phyloP scores from a whole-genome alignment of 192 early-diverging fungal genomes.

The Backusella macrospora region DNA sequence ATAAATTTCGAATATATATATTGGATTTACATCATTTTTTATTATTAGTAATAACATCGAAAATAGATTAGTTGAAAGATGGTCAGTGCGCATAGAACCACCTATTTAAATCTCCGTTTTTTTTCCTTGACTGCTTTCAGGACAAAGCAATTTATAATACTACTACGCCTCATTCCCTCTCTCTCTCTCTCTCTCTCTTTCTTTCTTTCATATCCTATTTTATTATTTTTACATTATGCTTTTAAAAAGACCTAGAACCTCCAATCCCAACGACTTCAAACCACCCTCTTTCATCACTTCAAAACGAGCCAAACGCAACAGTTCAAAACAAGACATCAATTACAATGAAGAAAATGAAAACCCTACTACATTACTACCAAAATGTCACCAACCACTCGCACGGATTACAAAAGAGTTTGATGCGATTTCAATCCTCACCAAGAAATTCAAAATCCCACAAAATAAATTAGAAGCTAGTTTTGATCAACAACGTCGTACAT shows the following conservation, averaged over 20 bases:
- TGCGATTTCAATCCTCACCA: neutral
- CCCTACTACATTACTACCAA: neutral
- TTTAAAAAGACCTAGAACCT: neutral
- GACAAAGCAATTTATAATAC: neutral
- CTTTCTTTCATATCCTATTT: neutral
- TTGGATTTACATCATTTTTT: neutral
- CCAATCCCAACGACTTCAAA: neutral
- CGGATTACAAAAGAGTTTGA: neutral
- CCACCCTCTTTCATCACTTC: neutral
- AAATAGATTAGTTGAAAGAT: neutral
- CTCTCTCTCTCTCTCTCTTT: neutral
- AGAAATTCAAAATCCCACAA: neutral
- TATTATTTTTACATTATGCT: neutral
- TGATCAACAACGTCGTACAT: slow-evolving; percentile 22
- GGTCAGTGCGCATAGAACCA: neutral
- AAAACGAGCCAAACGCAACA: neutral
- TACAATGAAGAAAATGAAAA: neutral
- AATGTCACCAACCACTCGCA: neutral
- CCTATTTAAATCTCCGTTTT: slow-evolving; percentile 2
- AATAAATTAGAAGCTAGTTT: neutral
- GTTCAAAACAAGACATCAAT: neutral
- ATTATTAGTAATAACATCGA: neutral
- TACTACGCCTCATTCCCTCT: neutral
- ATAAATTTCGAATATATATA: neutral
- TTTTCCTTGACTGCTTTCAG: neutral